Evolutionary conservation across 805 yeast genomes (phyloP).

Genomic region (Schizosaccharomyces lindneri): DNA sequence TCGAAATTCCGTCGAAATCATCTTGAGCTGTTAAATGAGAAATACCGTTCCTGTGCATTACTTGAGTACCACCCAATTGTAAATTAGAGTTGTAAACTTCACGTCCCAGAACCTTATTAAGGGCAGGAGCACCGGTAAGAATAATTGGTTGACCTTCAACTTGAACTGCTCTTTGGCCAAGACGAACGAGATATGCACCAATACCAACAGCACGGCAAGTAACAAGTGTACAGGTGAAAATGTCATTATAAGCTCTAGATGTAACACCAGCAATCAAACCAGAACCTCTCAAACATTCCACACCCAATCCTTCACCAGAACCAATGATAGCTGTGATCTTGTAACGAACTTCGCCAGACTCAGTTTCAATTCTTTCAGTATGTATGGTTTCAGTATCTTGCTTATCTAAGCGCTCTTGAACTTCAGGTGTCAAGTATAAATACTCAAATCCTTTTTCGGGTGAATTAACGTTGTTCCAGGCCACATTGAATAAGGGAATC

Average conservation of each 20-base stretch:
- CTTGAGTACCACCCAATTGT: constrained; percentile 97
- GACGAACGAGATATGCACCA: constrained; percentile 93
- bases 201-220: constrained; percentile 99
- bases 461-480: constrained; percentile 60
- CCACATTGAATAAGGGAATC: constrained; percentile 66
- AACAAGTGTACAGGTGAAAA: constrained; percentile 89
- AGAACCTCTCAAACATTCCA: constrained; percentile 91
- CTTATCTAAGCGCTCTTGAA: constrained; percentile 26
- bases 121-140: constrained; percentile 97
- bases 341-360: constrained; percentile 60
- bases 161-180: constrained; percentile 97
- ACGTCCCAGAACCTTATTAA: constrained; percentile 85
- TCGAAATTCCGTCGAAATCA: constrained; percentile 86
- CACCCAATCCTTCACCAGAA: constrained; percentile 91
- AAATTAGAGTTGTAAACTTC: constrained; percentile 91
- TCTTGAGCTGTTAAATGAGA: constrained; percentile 92
- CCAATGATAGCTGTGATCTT: constrained; percentile 72
- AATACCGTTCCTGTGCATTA: constrained; percentile 95
- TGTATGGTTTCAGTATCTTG: constrained; percentile 22
- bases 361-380: constrained; percentile 50
- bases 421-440: constrained; percentile 56
- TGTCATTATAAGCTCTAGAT: constrained; percentile 88
- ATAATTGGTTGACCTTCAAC: constrained; percentile 97
- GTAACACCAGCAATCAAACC: constrained; percentile 98
- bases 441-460: constrained; percentile 78